phyloP scores from a whole-genome alignment of 805 yeast genomes.

The Metschnikowia rubicola region DNA sequence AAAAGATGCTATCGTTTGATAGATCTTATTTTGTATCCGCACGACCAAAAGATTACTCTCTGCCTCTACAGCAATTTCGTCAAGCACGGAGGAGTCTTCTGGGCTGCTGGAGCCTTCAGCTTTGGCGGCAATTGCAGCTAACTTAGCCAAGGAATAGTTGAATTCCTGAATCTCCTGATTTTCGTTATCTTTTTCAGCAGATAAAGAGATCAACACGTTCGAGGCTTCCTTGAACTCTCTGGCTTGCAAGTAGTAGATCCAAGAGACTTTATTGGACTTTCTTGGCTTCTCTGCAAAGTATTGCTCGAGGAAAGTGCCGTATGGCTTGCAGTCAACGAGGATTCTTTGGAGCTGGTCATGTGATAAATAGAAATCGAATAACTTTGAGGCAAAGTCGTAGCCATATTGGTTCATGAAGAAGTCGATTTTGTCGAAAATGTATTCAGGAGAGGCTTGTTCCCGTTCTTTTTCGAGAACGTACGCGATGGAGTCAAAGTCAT shows the following conservation, averaged over 20 bases:
- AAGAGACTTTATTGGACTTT: constrained; percentile 54
- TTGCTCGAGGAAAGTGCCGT: constrained; percentile 44
- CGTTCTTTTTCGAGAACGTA: constrained; percentile 40
- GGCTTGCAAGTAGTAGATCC: constrained; percentile 65
- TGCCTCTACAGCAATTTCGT: constrained; percentile 29
- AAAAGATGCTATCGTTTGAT: constrained; percentile 18
- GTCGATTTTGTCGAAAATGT: constrained; percentile 32
- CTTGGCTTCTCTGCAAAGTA: constrained; percentile 46
- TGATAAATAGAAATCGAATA: constrained; percentile 57
- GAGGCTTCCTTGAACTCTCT: constrained; percentile 51
- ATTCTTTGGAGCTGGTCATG: constrained; percentile 51
- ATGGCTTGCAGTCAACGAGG: constrained; percentile 54
- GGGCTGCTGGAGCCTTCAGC: not conserved
- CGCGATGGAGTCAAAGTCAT: constrained; percentile 64
- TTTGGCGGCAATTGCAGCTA: constrained; percentile 50
- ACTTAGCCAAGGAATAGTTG: constrained; percentile 68
- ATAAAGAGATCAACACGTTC: constrained; percentile 40
- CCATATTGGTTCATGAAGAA: constrained; percentile 60
- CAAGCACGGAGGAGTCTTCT: constrained; percentile 3
- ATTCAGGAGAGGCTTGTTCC: constrained; percentile 18
- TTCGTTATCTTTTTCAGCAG: constrained; percentile 35
- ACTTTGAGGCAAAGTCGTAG: constrained; percentile 61
- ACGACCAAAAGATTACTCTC: constrained; percentile 48
- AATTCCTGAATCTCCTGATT: constrained; percentile 46
- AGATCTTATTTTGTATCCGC: constrained; percentile 45